Percentiles rank a stretch among this genome's conserved stretches.
Conservation (phyloP, 2,329 filamentous ascomycete species). For the Macroventuria anomochaeta region DNA sequence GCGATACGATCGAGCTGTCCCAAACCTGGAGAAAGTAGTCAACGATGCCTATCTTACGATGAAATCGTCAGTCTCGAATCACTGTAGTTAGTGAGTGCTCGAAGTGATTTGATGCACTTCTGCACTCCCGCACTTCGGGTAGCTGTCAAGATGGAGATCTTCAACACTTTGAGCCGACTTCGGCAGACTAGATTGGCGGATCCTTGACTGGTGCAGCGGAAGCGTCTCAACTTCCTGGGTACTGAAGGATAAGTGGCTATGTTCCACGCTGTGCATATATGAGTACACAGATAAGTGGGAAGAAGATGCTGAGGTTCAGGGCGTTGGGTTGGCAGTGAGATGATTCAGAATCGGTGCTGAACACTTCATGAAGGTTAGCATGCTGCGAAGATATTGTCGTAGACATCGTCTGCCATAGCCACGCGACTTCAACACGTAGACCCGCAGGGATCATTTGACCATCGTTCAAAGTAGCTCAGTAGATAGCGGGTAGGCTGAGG, state of each 20-base stretch:
- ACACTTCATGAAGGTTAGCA: slow-evolving; percentile 9
- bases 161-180: neutral
- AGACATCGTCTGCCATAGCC: slow-evolving; percentile 9
- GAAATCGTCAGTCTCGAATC: neutral
- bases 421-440: slow-evolving; percentile 1
- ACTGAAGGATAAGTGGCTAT: neutral
- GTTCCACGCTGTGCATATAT: neutral
- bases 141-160: neutral
- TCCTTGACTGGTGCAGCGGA: slow-evolving; percentile 1
- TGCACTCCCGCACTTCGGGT: neutral
- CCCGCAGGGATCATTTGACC: slow-evolving; percentile 1
- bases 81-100: too few species aligned
- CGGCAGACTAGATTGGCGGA: neutral
- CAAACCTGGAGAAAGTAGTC: neutral
- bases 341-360: slow-evolving; percentile 4
- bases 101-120: neutral
- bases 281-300: neutral
- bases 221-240: neutral
- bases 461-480: neutral
- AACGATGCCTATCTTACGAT: neutral
- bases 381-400: neutral
- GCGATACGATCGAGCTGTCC: neutral
- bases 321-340: neutral
- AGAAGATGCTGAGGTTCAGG: neutral
- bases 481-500: neutral